A percentile compares a stretch with the other conserved stretches of the same genome.
Conservation (phyloP, 2,329 filamentous ascomycete genomes). For the Xylaria sp. region DNA sequence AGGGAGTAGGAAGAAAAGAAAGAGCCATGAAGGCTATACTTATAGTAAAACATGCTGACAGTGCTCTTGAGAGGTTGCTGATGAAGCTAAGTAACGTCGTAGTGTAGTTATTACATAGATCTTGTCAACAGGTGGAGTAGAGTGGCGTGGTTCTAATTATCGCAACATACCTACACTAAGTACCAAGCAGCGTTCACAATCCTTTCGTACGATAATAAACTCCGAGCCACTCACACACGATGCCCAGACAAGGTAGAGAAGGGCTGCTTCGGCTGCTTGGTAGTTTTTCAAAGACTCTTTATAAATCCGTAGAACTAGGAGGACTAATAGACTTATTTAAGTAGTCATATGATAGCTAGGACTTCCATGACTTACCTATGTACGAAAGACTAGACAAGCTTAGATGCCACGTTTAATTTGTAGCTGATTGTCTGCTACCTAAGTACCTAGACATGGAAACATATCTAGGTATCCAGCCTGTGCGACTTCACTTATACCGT, state of each 20-base stretch:
- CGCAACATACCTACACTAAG: too few species aligned
- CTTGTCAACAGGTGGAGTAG: slow-evolving; percentile 8
- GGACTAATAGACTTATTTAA: too few species aligned
- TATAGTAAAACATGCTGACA: neutral
- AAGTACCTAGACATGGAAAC: too few species aligned
- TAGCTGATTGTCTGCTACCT: neutral
- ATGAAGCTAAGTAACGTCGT: neutral
- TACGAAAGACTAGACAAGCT: neutral
- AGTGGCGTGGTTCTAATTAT: slow-evolving; percentile 17
- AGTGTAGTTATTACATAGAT: too few species aligned
- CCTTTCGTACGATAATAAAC: neutral
- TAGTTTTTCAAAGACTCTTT: too few species aligned
- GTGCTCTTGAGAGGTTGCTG: neutral
- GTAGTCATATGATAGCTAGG: too few species aligned
- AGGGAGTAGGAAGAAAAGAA: neutral
- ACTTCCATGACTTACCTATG: too few species aligned
- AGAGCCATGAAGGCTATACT: too few species aligned
- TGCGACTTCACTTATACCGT: neutral
- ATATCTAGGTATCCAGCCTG: neutral
- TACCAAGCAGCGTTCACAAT: neutral
- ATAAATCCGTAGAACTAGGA: too few species aligned
- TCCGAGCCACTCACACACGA: neutral
- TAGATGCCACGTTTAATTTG: slow-evolving; percentile 13
- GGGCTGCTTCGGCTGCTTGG: neutral
- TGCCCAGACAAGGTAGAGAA: neutral